Base-by-base conservation (phyloP, 2,329 filamentous ascomycete genomes). In the Cyphellophora europaea region DNA sequence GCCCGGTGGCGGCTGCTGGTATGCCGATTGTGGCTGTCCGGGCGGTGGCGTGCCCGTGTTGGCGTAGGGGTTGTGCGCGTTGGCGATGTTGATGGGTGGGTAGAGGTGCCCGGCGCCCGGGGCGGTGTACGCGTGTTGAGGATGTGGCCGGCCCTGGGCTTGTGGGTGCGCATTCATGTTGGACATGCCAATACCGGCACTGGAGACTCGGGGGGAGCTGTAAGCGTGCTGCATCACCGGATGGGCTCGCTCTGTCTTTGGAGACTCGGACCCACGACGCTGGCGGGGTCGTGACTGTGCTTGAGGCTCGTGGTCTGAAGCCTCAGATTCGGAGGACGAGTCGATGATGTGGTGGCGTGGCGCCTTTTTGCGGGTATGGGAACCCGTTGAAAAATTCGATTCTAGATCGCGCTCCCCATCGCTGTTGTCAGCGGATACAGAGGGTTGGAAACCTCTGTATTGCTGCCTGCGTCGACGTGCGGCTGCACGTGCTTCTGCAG, bases 401-500 rank as follows among this genome's bases (percentile, higher is more conserved):
- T 8, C 8, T 41, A 50, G 36, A 41, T 43, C 37, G 42, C 54
- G 57, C 5, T 49, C 37, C n/a, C n/a, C n/a, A 17, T 61, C 58
- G 28, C 51, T 60, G 36, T 56, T 54, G 6, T 36, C 45, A 10
- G 59, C 55, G 12, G 47, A 52, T n/a, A 58, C 53, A 29, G 34
- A 48, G 16, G 49, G 45, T 39, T 61, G 58, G 34, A 54, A 57
- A 11, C 38, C 42, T 5, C 52, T 53, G 35, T 58, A 60, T 32
- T 49, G 33, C 15, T 51, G 53, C n/a, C 54, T 51, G 33, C 51
- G 33, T 15, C 49, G 42, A 14, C 51, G 42, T 15, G 53, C 53
- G 19, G 52, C 51, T n/a, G 49, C 43, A 21, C 53, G 49, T n/a
- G 57, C 57, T 38, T 54, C 49, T 23, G 56, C 55, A 5, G 56